These are phyloP conservation scores for Penicillium chermesinum DNA, from an alignment of 495 filamentous ascomycete species.

Conservation along the genomic window DNA sequence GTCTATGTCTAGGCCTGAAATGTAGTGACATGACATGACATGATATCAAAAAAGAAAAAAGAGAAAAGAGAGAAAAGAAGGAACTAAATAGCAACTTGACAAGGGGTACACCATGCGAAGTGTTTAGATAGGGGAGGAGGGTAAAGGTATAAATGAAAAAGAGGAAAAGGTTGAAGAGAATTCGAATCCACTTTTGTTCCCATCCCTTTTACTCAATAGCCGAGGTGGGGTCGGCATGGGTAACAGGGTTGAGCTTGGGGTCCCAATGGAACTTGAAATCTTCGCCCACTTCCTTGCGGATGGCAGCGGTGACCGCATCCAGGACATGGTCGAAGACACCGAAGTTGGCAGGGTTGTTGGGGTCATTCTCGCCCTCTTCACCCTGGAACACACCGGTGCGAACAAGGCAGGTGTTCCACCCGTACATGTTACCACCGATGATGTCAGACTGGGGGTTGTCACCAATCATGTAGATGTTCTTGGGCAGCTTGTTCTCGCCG, in stretches of 20 bases:
- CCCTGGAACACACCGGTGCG: constrained; percentile 59
- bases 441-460: constrained; percentile 78
- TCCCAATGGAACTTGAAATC: constrained; percentile 57
- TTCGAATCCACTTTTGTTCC: not conserved
- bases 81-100: no score
- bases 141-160: not conserved
- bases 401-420: constrained; percentile 72
- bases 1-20: not conserved
- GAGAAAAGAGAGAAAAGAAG: not conserved
- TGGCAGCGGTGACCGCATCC: constrained; percentile 47
- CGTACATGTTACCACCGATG: constrained; percentile 74
- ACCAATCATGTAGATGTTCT: constrained; percentile 78
- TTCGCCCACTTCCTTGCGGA: constrained; percentile 51
- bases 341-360: constrained; percentile 56
- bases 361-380: constrained; percentile 43
- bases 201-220: constrained; percentile 47
- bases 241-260: constrained; percentile 55
- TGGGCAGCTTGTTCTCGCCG: constrained; percentile 61
- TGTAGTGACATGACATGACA: not conserved
- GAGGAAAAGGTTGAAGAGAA: not conserved
- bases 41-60: not conserved
- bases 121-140: not conserved
- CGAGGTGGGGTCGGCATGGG: constrained; percentile 46
- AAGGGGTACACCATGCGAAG: no score
- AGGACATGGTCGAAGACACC: constrained; percentile 54